These are phyloP conservation scores for Chaetomium strumarium DNA, from an alignment of 2,329 filamentous ascomycete species.

Conservation along the genomic window DNA sequence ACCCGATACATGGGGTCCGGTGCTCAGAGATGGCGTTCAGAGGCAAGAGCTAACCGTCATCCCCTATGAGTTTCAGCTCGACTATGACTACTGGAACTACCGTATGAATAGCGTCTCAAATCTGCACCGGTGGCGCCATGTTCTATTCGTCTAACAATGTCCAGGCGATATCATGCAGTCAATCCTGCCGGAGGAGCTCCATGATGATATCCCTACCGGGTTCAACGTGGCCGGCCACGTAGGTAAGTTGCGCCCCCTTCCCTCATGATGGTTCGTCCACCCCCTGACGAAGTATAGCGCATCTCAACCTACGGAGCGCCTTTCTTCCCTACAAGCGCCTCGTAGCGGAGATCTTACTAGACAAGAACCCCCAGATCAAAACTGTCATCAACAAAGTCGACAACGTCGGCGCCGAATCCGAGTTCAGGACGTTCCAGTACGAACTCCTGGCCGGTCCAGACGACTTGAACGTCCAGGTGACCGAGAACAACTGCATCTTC, in stretches of 20 bases:
- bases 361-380: conserved; percentile 76
- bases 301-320: conserved; percentile 79
- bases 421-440: conserved; percentile 88
- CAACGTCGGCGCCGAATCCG: conserved; percentile 76
- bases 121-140: no score
- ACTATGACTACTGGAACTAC: conserved; percentile 84
- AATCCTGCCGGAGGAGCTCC: conserved; percentile 72
- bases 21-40: conserved; percentile 62
- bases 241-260: conserved; percentile 42
- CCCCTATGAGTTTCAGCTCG: conserved; percentile 68
- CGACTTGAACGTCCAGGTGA: conserved; percentile 76
- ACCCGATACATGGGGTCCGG: conserved; percentile 68
- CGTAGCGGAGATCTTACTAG: conserved; percentile 77
- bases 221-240: conserved; percentile 90
- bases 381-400: conserved; percentile 97
- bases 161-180: conserved; percentile 75
- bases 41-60: conserved; percentile 63
- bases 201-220: conserved; percentile 75
- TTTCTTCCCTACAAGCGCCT: conserved; percentile 82
- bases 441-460: conserved; percentile 79
- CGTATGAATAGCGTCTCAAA: conserved; percentile 40
- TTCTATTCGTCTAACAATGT: not conserved
- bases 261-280: conserved; percentile 4
- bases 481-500: conserved; percentile 81
- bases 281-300: conserved; percentile 48